A percentile compares a stretch with the other conserved stretches of the same genome.
phyloP scores from a whole-genome alignment of 1,284 basidiomycete genomes.

The Trichosporon asahii region DNA sequence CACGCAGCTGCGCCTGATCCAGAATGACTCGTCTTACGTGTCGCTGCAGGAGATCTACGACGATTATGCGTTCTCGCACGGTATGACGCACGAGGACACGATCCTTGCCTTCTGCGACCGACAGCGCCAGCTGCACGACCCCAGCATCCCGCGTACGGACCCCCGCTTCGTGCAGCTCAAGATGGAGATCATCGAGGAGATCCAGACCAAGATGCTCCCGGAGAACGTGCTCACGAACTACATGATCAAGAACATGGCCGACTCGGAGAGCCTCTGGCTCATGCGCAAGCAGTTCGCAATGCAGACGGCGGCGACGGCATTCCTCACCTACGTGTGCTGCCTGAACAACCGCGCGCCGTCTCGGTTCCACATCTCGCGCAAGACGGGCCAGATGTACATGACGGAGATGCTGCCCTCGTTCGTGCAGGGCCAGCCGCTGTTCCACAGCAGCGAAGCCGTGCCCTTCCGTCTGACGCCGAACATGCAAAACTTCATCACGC shows the following conservation, averaged over 20 bases:
- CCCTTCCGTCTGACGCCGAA: slow-evolving; percentile 98
- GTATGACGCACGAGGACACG: slow-evolving; percentile 84
- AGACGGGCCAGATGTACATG: slow-evolving; percentile 87
- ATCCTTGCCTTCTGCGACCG: slow-evolving; percentile 79
- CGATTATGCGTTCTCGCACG: slow-evolving; percentile 71
- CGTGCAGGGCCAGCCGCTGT: slow-evolving; percentile 60
- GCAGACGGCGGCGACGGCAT: slow-evolving; percentile 82
- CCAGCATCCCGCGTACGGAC: slow-evolving; percentile 39
- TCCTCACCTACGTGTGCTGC: slow-evolving; percentile 88
- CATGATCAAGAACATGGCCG: slow-evolving; percentile 80
- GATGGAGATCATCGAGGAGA: slow-evolving; percentile 88
- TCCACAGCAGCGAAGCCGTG: slow-evolving; percentile 77
- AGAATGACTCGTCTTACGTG: slow-evolving; percentile 87
- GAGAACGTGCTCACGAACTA: slow-evolving; percentile 84
- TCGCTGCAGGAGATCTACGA: slow-evolving; percentile 93
- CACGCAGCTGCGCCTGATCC: slow-evolving; percentile 77
- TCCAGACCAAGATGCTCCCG: slow-evolving; percentile 82
- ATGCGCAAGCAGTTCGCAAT: slow-evolving; percentile 96
- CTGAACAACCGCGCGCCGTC: slow-evolving; percentile 78
- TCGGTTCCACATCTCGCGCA: slow-evolving; percentile 82
- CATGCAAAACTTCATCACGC: slow-evolving; percentile 89
- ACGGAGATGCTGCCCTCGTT: slow-evolving; percentile 76
- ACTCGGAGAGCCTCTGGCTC: slow-evolving; percentile 85
- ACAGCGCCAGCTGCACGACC: slow-evolving; percentile 61
- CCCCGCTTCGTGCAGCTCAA: slow-evolving; percentile 50